Evolutionary conservation across 257 asterid species (phyloP).

Genomic region (Verbena officinalis): DNA sequence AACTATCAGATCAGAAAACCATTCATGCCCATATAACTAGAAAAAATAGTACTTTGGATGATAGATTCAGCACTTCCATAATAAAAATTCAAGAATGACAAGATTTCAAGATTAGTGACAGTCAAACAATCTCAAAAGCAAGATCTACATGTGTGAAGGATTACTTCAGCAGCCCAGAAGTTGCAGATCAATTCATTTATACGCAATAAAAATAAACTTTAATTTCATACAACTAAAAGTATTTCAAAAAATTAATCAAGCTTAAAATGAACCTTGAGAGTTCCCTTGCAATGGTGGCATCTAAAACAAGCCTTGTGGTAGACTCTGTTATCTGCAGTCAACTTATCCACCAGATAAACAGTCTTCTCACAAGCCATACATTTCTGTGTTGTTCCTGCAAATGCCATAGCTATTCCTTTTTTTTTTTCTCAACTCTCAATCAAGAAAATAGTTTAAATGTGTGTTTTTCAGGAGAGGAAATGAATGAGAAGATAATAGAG

Average conservation of each 20-base stretch:
- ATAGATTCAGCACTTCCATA: too few species aligned
- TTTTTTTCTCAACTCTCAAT: constrained; percentile 17
- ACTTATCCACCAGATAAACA: constrained; percentile 86
- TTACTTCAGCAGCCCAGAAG: neutral
- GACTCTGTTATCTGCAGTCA: constrained; percentile 86
- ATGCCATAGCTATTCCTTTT: constrained; percentile 74
- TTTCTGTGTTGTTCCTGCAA: constrained; percentile 98
- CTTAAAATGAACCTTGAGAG: constrained; percentile 67
- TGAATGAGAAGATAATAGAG: constrained; percentile 35
- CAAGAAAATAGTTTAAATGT: constrained; percentile 15
- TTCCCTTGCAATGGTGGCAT: constrained; percentile 96
- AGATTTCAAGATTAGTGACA: neutral
- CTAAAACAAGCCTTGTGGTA: constrained; percentile 96
- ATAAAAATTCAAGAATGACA: neutral
- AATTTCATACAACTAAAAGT: neutral
- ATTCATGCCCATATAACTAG: neutral
- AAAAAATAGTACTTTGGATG: neutral
- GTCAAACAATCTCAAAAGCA: neutral
- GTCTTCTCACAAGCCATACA: constrained; percentile 97
- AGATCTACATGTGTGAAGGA: constrained; percentile 17
- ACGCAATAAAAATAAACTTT: neutral
- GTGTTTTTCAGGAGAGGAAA: constrained; percentile 20
- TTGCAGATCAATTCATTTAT: constrained; percentile 23
- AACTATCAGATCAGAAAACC: neutral
- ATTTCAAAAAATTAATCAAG: neutral